phyloP scores from a whole-genome alignment of 2,329 filamentous ascomycete genomes.

The Colletotrichum euphorbiae region DNA sequence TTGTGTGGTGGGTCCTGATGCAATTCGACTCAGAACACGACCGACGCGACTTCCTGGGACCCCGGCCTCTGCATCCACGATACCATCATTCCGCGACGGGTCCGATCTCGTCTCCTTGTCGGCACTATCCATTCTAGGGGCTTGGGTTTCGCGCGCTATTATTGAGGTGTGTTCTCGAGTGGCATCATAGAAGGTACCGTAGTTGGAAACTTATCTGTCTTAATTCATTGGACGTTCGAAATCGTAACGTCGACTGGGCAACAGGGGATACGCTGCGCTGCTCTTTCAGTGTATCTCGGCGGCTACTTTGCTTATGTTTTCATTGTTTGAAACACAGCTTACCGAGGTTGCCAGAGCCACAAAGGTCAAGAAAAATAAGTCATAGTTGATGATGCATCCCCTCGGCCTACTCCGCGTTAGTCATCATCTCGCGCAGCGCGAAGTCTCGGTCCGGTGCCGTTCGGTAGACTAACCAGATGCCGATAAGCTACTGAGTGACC shows the following conservation, averaged over 20 bases:
- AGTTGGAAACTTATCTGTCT: neutral
- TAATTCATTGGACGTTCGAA: neutral
- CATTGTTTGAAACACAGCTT: neutral
- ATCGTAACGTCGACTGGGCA: too few relatives aligned
- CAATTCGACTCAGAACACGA: conserved; percentile 34
- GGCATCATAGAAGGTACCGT: conserved; percentile 5
- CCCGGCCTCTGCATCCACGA: neutral
- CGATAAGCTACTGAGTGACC: conserved; percentile 6
- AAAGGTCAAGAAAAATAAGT: neutral
- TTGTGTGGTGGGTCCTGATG: conserved; percentile 13
- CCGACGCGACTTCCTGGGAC: conserved; percentile 22
- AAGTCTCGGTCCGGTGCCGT: conserved; percentile 28
- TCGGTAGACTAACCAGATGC: conserved; percentile 28
- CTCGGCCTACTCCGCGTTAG: neutral
- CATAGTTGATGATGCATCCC: conserved; percentile 6
- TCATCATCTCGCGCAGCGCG: neutral
- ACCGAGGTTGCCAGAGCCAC: neutral
- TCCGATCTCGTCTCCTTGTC: conserved; percentile 36
- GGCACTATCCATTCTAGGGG: neutral
- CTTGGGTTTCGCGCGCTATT: neutral
- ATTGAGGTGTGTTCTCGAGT: neutral
- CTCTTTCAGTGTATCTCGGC: neutral
- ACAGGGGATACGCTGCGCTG: neutral
- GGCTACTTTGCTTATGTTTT: neutral
- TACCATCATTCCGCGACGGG: conserved; percentile 18